Evolutionary conservation across 805 yeast genomes (phyloP).

Genomic region (Ascoidea asiatica): DNA sequence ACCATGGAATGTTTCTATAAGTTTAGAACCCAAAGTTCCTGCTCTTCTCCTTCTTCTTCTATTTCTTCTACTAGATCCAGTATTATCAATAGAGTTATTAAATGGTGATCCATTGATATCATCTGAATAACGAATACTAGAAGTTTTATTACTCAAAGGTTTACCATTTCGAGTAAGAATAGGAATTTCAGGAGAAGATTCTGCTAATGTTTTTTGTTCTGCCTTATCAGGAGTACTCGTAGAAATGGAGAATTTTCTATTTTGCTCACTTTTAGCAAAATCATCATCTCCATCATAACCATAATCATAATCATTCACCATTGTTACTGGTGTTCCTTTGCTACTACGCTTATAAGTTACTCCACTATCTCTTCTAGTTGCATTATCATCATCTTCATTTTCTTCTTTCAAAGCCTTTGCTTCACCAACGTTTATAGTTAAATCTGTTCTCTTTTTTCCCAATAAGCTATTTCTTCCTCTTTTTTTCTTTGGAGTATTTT

Average conservation of each 20-base stretch:
- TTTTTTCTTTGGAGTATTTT: background rate
- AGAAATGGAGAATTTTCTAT: constrained; percentile 3
- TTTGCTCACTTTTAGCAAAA: background rate
- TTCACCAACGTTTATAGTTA: background rate
- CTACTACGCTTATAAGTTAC: background rate
- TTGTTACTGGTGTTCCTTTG: background rate
- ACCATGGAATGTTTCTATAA: constrained; percentile 12
- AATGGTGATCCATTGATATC: background rate
- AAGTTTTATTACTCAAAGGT: constrained; percentile 2
- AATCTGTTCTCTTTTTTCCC: background rate
- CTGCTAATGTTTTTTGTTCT: constrained; percentile 1
- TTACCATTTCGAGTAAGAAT: background rate
- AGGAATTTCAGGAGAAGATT: background rate
- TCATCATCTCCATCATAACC: constrained; percentile 2
- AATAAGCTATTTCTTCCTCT: background rate
- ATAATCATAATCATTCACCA: background rate
- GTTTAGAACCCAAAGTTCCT: constrained; percentile 12
- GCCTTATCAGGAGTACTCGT: constrained; percentile 9
- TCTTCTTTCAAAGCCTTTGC: background rate
- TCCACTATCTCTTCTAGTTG: background rate
- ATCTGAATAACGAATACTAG: background rate
- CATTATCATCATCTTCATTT: background rate
- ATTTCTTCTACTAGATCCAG: constrained; percentile 2
- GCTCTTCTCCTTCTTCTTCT: constrained; percentile 7
- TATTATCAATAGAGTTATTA: background rate